Percentiles rank a stretch among this genome's conserved stretches.
These are phyloP conservation scores for Circinella minor DNA, from an alignment of 371 early-diverging fungal species.

Conservation along the genomic window DNA sequence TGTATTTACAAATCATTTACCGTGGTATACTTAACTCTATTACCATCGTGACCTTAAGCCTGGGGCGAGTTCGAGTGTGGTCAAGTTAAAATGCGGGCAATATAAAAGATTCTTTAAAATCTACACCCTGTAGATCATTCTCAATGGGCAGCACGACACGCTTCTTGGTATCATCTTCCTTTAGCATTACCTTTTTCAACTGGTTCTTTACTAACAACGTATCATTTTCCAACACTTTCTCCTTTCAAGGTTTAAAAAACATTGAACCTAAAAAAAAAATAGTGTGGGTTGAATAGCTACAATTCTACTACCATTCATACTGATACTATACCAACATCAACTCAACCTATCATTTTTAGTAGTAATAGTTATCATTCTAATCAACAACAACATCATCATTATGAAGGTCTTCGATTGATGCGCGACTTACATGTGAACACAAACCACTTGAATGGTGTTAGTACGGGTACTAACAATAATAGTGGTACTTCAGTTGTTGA, in stretches of 20 bases:
- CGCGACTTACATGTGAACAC: conserved; percentile 1
- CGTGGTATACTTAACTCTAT: no score
- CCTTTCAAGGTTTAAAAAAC: conserved; percentile 5
- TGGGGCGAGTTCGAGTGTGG: no score
- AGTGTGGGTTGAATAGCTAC: conserved; percentile 49
- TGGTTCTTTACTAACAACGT: neutral
- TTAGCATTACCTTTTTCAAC: neutral
- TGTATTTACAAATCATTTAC: no score
- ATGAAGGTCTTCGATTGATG: neutral
- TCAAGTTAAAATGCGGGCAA: no score
- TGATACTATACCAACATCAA: conserved; percentile 1
- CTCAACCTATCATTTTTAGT: neutral
- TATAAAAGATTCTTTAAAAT: no score
- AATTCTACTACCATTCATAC: conserved; percentile 23
- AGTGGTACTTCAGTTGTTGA: conserved; percentile 18
- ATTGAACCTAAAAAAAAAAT: conserved; percentile 9
- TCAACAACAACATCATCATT: neutral
- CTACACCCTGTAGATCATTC: conserved; percentile 22
- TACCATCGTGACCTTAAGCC: no score
- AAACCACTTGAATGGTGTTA: neutral
- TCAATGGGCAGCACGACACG: conserved; percentile 11
- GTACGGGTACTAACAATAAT: neutral
- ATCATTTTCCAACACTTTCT: no score
- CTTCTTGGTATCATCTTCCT: conserved; percentile 1
- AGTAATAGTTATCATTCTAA: no score